These are phyloP conservation scores for Oidiodendron maius DNA, from an alignment of 495 filamentous ascomycete species.

Conservation along the genomic window DNA sequence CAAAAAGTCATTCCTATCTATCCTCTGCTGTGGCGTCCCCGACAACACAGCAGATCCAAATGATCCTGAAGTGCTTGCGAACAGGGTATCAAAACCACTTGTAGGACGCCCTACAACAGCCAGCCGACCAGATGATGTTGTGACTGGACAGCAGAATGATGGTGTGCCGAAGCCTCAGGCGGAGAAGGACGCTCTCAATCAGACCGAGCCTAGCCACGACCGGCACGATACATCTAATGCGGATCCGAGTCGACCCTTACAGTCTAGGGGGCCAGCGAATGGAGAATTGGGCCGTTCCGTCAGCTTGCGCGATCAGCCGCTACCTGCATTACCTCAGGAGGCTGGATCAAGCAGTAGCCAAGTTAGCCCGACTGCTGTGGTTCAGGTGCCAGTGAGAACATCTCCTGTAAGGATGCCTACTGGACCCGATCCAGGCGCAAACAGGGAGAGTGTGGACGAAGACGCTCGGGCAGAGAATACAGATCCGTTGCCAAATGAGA, in stretches of 20 bases:
- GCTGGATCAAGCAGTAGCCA: conserved; percentile 8
- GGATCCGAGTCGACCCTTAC: neutral
- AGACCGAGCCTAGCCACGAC: conserved; percentile 9
- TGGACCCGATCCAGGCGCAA: neutral
- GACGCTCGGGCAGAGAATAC: conserved; percentile 52
- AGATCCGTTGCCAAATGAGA: conserved; percentile 14
- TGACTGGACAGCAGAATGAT: neutral
- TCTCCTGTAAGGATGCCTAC: conserved; percentile 5
- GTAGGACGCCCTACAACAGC: conserved; percentile 42
- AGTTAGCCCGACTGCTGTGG: conserved; percentile 16
- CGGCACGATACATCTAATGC: neutral
- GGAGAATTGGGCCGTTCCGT: conserved; percentile 6
- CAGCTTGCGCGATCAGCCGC: conserved; percentile 19
- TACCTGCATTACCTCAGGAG: conserved; percentile 19
- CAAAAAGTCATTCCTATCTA: conserved; percentile 61
- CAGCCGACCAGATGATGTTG: conserved; percentile 32
- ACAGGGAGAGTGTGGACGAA: conserved; percentile 40
- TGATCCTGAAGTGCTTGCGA: conserved; percentile 55
- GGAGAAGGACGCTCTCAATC: conserved; percentile 16
- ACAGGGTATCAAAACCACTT: conserved; percentile 52
- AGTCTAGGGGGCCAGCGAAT: conserved; percentile 2
- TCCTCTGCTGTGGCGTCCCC: conserved; percentile 75
- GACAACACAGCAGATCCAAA: conserved; percentile 55
- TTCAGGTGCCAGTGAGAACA: conserved; percentile 20
- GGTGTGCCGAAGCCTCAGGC: conserved; percentile 3